These are phyloP conservation scores for Akebia trifoliata DNA, from an alignment of 164 flowering plant genomes.

Conservation along the genomic window DNA sequence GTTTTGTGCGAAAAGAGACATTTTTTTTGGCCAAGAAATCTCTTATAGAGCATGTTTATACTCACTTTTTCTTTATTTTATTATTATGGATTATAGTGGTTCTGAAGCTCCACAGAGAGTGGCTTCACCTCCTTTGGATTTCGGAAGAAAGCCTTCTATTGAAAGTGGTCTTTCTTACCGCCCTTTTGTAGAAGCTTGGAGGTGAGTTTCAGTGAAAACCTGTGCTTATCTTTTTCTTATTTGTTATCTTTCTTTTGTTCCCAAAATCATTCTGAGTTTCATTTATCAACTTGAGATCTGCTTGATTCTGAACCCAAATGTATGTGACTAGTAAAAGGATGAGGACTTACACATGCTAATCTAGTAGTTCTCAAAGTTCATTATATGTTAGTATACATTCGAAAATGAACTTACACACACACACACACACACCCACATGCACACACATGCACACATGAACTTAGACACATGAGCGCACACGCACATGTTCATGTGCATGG, in stretches of 20 bases:
- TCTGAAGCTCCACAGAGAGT: conserved; percentile 18
- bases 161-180: conserved; percentile 13
- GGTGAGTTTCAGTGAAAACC: conserved; percentile 16
- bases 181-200: conserved; percentile 19
- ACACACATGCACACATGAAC: too few species aligned
- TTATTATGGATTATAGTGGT: neutral
- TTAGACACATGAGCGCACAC: too few species aligned
- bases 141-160: conserved; percentile 18
- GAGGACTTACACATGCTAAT: neutral
- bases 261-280: neutral
- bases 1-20: too few species aligned
- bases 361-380: neutral
- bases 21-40: too few species aligned
- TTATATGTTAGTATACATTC: neutral
- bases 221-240: neutral
- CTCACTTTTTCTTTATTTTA: too few species aligned
- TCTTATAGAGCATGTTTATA: too few species aligned
- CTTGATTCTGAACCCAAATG: neutral
- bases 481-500: too few species aligned
- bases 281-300: too few species aligned
- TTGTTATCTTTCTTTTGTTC: neutral
- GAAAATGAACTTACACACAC: too few species aligned
- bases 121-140: conserved; percentile 23
- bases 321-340: neutral
- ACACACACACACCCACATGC: too few species aligned